These are phyloP conservation scores for Dendrobium officinale DNA, from an alignment of 106 monocot species.

Conservation along the genomic window DNA sequence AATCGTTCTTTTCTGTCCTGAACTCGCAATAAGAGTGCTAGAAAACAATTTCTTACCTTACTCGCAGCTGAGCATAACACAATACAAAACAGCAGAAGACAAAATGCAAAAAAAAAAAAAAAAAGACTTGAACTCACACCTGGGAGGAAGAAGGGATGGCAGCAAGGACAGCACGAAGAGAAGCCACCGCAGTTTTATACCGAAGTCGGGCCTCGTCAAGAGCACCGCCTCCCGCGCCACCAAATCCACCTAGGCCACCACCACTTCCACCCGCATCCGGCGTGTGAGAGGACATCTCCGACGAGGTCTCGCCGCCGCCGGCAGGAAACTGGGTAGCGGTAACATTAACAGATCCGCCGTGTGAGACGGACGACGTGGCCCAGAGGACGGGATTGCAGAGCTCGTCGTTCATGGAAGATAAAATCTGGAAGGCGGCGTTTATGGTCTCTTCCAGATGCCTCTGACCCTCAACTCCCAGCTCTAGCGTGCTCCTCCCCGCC, in stretches of 20 bases:
- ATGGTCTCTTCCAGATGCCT: slow-evolving; percentile 67
- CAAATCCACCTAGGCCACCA: slow-evolving; percentile 3
- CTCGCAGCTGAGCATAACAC: not conserved
- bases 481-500: slow-evolving; percentile 55
- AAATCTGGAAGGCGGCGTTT: slow-evolving; percentile 79
- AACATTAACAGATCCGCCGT: not conserved
- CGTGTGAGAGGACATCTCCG: slow-evolving; percentile 26
- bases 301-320: slow-evolving; percentile 11
- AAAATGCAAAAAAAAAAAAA: not conserved
- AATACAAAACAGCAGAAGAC: not conserved
- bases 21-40: not conserved
- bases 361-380: slow-evolving; percentile 37
- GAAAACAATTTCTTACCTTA: not conserved
- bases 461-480: slow-evolving; percentile 65
- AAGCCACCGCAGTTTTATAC: slow-evolving; percentile 72
- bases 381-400: slow-evolving; percentile 92
- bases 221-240: slow-evolving; percentile 49
- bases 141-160: slow-evolving; percentile 42
- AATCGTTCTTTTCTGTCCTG: no score
- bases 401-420: slow-evolving; percentile 96
- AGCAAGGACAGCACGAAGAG: slow-evolving; percentile 60
- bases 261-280: slow-evolving; percentile 8
- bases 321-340: not conserved
- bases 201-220: slow-evolving; percentile 88
- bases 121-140: slow-evolving; percentile 20